Base-by-base conservation (phyloP, 2,329 filamentous ascomycete species). In the Trichoderma breve region DNA sequence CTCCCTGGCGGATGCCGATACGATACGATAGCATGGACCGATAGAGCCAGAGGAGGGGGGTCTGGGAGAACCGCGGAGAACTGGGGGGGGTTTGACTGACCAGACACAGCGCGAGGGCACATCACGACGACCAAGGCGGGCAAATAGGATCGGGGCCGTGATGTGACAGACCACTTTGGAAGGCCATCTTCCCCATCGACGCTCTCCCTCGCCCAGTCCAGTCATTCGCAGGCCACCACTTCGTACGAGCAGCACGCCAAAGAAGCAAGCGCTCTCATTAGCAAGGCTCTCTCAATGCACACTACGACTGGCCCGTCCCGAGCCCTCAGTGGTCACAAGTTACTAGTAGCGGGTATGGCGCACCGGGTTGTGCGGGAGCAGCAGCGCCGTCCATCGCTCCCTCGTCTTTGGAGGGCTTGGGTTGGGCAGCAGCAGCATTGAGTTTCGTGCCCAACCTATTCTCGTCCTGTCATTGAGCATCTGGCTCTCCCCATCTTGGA, bases 401-500 rank as follows among this genome's bases (percentile, higher is more conserved):
- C 34, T 66, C 51, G 43, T 61, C 71, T 53, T 62, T 28, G 39
- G 36, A 61, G 65, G 55, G 66, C 39, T 21, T 18, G 39, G 57
- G 68, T 73, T 70, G 61, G 72, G 71, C 72, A 34, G 68, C 72
- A 32, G 68, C 73, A 55, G 70, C 39, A 43, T n/a, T 36, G 18
- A 61, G 68, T 36, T 69, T 74, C 72, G 68, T 75, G 74, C 73
- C 73, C 72, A 74, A 74, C 73, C 70, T 72, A 18, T 70, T 61
- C 71, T 72, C 57, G 58, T 47, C 65, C 24, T 58, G 55, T 60
- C 32, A 58, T 65, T 69, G 58, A 60, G 70, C 63, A 12, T 71
- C 62, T 57, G 28, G 28, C 55, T 60, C 57, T 60, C 57, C 32
- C 64, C 64, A 53, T 53, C 57, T 43, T 66, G 36, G 28, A 66